Conservation (phyloP, 345 rosid species). For the Cochlearia excelsa region DNA sequence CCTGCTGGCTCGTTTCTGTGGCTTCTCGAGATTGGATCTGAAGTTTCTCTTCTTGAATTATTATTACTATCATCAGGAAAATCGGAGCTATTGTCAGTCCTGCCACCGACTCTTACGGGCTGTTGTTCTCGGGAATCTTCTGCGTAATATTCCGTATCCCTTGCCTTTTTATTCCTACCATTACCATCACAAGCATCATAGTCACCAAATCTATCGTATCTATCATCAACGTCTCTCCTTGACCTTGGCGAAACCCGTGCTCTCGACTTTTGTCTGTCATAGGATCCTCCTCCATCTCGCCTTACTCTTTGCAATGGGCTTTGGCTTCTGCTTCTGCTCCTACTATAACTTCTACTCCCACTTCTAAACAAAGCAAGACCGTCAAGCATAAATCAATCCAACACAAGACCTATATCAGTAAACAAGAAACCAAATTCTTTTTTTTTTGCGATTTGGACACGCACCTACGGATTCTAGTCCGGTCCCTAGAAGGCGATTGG, state of each 20-base stretch:
- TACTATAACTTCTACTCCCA: constrained; percentile 49
- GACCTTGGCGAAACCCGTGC: constrained; percentile 46
- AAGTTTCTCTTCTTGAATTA: constrained; percentile 41
- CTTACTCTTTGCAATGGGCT: constrained; percentile 66
- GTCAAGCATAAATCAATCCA: constrained; percentile 1
- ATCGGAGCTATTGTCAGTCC: constrained; percentile 39
- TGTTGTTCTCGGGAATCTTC: constrained; percentile 47
- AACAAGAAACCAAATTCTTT: neutral
- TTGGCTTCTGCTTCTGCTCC: constrained; percentile 62
- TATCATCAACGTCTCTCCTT: constrained; percentile 68
- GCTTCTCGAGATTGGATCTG: constrained; percentile 38
- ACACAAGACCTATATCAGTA: constrained; percentile 4
- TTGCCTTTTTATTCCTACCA: constrained; percentile 46
- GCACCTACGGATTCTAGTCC: constrained; percentile 57
- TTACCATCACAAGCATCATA: constrained; percentile 52
- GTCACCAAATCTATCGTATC: constrained; percentile 71
- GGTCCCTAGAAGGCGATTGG: constrained; percentile 60
- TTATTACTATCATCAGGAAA: constrained; percentile 39
- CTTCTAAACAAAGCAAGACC: constrained; percentile 13
- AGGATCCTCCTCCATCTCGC: constrained; percentile 61
- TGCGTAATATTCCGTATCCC: constrained; percentile 44
- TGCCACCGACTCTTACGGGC: constrained; percentile 38
- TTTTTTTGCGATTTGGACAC: neutral
- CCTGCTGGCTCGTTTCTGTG: constrained; percentile 37
- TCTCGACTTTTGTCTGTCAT: constrained; percentile 60